These are phyloP conservation scores for Rhododendron vialii DNA, from an alignment of 148 eudicot genomes.

Conservation along the genomic window DNA sequence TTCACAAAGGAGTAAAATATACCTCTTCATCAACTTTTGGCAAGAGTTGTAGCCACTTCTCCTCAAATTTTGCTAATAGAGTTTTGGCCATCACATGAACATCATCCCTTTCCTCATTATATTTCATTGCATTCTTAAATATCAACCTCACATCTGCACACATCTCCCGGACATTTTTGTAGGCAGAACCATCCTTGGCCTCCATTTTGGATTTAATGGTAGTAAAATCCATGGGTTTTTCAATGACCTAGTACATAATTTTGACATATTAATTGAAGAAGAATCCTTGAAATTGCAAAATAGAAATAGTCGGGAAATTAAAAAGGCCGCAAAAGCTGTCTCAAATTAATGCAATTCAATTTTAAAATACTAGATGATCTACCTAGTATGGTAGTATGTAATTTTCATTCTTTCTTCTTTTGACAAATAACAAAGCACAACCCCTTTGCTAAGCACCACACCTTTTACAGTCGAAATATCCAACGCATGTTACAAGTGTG, in stretches of 20 bases:
- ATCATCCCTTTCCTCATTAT: conserved; percentile 72
- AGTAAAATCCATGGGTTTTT: conserved; percentile 86
- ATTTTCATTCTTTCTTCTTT: background rate
- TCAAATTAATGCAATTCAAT: background rate
- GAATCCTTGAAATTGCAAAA: background rate
- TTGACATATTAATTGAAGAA: background rate
- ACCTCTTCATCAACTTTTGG: conserved; percentile 93
- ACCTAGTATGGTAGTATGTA: background rate
- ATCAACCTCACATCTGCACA: conserved; percentile 79
- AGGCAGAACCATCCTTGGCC: conserved; percentile 62
- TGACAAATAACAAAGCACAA: background rate
- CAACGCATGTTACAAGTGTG: background rate
- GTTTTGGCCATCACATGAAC: conserved; percentile 81
- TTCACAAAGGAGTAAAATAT: background rate
- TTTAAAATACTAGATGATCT: background rate
- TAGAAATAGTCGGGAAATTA: background rate
- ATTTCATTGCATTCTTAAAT: conserved; percentile 83
- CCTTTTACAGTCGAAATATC: background rate
- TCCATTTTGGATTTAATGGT: conserved; percentile 73
- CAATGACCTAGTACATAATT: conserved; percentile 47
- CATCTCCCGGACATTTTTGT: conserved; percentile 75
- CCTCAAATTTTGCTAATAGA: conserved; percentile 69
- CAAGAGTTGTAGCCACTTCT: conserved; percentile 78
- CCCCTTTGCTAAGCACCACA: background rate
- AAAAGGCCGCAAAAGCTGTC: background rate